Evolutionary conservation across 345 rosid genomes (phyloP).

Genomic region (Brassica juncea): DNA sequence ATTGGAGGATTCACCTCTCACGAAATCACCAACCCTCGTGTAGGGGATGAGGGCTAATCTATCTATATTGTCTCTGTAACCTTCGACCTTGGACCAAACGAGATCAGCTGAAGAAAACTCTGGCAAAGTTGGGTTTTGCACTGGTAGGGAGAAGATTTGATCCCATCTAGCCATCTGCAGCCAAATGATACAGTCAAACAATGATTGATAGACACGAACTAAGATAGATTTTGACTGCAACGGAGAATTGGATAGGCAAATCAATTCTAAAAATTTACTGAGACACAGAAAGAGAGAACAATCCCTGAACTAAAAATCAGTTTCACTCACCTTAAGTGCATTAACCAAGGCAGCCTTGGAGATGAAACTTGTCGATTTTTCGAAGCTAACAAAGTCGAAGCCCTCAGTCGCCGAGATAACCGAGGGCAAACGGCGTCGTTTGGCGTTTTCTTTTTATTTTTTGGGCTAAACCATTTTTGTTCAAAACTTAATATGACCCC

Average conservation of each 20-base stretch:
- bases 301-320: neutral
- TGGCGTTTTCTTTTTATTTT: too few species aligned
- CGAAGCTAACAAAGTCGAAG: neutral
- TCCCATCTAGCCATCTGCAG: constrained; percentile 98
- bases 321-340: neutral
- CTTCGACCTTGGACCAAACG: constrained; percentile 96
- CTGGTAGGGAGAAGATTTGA: constrained; percentile 83
- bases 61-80: constrained; percentile 90
- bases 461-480: too few species aligned
- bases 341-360: neutral
- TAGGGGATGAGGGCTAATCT: constrained; percentile 88
- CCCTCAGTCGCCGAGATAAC: neutral
- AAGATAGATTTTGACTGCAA: too few species aligned
- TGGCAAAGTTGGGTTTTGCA: constrained; percentile 75
- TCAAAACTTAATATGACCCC: too few species aligned
- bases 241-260: neutral
- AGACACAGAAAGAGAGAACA: neutral
- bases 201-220: neutral
- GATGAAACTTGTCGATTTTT: neutral
- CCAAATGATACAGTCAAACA: neutral
- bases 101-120: constrained; percentile 79
- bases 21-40: constrained; percentile 91
- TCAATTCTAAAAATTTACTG: neutral
- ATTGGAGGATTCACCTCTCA: constrained; percentile 81
- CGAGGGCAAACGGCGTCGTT: too few species aligned